These are phyloP conservation scores for Plasmodium blacklocki DNA, from an alignment of 169 alveolate genomes.

Conservation along the genomic window DNA sequence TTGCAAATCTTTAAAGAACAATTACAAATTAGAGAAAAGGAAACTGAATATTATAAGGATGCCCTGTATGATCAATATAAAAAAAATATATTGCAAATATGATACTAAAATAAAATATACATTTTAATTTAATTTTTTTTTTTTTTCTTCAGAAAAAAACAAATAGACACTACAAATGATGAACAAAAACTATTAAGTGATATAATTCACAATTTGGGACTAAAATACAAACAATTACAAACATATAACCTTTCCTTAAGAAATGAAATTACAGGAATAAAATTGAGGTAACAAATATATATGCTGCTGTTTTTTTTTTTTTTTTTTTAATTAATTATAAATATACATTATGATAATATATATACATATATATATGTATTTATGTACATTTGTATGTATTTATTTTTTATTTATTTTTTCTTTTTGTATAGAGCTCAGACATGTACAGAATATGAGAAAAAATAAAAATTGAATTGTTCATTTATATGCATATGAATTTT, in stretches of 20 bases:
- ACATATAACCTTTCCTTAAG: conserved; percentile 69
- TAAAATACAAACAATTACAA: conserved; percentile 72
- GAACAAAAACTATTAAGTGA: conserved; percentile 73
- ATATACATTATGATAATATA: not conserved
- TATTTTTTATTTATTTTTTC: conserved; percentile 1
- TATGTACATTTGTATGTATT: not conserved
- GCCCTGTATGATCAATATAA: conserved; percentile 41
- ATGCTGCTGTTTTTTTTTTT: not conserved
- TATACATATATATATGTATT: no score
- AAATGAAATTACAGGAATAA: conserved; percentile 69
- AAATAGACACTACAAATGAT: conserved; percentile 50
- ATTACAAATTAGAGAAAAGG: conserved; percentile 76
- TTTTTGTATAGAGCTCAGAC: conserved; percentile 44
- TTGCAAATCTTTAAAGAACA: conserved; percentile 73
- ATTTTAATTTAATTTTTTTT: not conserved
- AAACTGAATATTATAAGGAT: conserved; percentile 72
- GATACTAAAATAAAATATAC: not conserved
- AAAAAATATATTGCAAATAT: conserved; percentile 4
- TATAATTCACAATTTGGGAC: conserved; percentile 61
- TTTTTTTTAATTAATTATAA: not conserved
- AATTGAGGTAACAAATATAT: conserved; percentile 29
- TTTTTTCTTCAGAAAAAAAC: conserved; percentile 53
- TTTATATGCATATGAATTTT: no score
- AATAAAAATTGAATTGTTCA: conserved; percentile 2
- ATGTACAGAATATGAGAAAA: conserved; percentile 40